A percentile compares a stretch with the other conserved stretches of the same genome.
Evolutionary conservation across 2,329 filamentous ascomycete species (phyloP).

Genomic region (Epichloe bromicola): DNA sequence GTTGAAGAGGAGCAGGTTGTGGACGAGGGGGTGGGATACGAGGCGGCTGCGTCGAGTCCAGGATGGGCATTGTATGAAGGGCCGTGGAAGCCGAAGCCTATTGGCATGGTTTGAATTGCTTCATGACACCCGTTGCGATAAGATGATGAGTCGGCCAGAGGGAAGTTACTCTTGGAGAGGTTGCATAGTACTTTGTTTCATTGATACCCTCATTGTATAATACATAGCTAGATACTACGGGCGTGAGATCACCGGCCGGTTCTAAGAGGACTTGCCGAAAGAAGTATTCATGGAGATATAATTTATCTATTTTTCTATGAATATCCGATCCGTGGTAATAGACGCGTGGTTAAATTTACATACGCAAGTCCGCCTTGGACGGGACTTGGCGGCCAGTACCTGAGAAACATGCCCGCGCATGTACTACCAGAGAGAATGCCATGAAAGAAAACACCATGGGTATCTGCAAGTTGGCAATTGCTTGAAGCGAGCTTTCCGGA

Average conservation of each 20-base stretch:
- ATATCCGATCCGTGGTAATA: too few species aligned
- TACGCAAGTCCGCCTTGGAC: too few species aligned
- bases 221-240: neutral
- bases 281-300: too few species aligned
- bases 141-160: neutral
- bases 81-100: slow-evolving; percentile 44
- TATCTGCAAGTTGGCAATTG: too few species aligned
- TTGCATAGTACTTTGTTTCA: neutral
- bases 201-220: neutral
- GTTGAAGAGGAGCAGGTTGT: slow-evolving; percentile 5
- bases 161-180: neutral
- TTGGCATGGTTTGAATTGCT: slow-evolving; percentile 33
- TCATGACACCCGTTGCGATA: neutral
- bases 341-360: too few species aligned
- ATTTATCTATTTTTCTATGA: too few species aligned
- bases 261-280: too few species aligned
- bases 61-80: slow-evolving; percentile 39
- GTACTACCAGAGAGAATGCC: too few species aligned
- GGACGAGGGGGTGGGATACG: slow-evolving; percentile 4
- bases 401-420: too few species aligned
- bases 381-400: too few species aligned
- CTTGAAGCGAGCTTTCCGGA: too few species aligned
- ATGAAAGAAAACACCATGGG: too few species aligned
- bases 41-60: slow-evolving; percentile 9
- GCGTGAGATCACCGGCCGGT: neutral